These are phyloP conservation scores for Talaromyces funiculosus DNA, from an alignment of 2,329 filamentous ascomycete genomes.

Conservation along the genomic window DNA sequence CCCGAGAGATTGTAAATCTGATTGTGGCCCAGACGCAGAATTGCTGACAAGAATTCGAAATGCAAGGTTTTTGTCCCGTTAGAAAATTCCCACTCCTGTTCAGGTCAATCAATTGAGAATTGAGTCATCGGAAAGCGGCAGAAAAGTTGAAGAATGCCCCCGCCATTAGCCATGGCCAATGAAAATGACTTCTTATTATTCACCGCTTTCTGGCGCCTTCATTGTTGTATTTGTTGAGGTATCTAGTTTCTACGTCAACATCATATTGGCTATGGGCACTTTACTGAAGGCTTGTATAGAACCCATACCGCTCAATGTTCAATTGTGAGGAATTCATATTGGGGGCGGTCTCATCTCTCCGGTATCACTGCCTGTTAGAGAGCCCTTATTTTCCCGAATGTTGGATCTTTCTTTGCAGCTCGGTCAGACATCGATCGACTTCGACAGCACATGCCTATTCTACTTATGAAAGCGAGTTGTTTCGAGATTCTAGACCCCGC, in stretches of 20 bases:
- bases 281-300: neutral
- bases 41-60: neutral
- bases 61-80: neutral
- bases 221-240: neutral
- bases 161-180: neutral
- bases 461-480: neutral
- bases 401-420: neutral
- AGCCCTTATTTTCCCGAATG: neutral
- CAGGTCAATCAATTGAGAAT: neutral
- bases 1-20: neutral
- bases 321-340: neutral
- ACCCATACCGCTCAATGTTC: neutral
- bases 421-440: neutral
- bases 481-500: neutral
- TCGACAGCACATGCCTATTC: neutral
- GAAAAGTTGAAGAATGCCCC: neutral
- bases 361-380: neutral
- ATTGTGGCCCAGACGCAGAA: neutral
- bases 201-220: neutral
- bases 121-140: slow-evolving; percentile 2
- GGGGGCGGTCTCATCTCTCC: neutral
- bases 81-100: neutral
- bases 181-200: no score
- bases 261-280: neutral
- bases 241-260: neutral